Percentiles rank a stretch among this genome's conserved stretches.
phyloP scores from a whole-genome alignment of 257 asterid genomes.

The Schizonepeta tenuifolia region DNA sequence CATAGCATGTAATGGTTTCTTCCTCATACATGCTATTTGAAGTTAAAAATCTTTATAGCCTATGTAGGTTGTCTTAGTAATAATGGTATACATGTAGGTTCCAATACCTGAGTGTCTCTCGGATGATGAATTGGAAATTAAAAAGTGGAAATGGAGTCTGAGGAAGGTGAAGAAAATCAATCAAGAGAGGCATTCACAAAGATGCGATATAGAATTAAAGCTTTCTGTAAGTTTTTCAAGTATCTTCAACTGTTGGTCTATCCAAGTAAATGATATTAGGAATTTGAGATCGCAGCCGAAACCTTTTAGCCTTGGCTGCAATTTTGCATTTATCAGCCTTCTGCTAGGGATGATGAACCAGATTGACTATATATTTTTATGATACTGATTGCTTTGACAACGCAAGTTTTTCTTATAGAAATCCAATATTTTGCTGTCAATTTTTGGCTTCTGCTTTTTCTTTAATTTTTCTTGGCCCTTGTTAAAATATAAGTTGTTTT shows the following conservation, averaged over 20 bases:
- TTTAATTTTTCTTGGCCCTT: background rate
- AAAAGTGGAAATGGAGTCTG: constrained; percentile 84
- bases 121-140: constrained; percentile 61
- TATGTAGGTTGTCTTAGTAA: constrained; percentile 21
- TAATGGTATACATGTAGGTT: constrained; percentile 52
- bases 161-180: constrained; percentile 81
- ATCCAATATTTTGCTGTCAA: background rate
- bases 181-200: constrained; percentile 85
- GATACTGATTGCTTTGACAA: background rate
- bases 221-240: constrained; percentile 67
- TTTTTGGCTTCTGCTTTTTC: background rate
- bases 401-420: background rate
- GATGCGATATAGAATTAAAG: constrained; percentile 94
- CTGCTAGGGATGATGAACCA: constrained; percentile 1
- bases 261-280: constrained; percentile 22
- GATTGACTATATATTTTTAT: constrained; percentile 3
- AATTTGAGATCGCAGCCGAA: background rate
- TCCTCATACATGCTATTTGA: constrained; percentile 1
- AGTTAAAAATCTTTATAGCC: constrained; percentile 25
- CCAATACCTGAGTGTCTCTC: constrained; percentile 75
- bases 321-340: constrained; percentile 17
- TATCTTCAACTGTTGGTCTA: constrained; percentile 26
- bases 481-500: too few species aligned
- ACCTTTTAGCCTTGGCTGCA: constrained; percentile 7
- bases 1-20: background rate